These are phyloP conservation scores for Phaseolus lunatus DNA, from an alignment of 306 rosid genomes.

Conservation along the genomic window DNA sequence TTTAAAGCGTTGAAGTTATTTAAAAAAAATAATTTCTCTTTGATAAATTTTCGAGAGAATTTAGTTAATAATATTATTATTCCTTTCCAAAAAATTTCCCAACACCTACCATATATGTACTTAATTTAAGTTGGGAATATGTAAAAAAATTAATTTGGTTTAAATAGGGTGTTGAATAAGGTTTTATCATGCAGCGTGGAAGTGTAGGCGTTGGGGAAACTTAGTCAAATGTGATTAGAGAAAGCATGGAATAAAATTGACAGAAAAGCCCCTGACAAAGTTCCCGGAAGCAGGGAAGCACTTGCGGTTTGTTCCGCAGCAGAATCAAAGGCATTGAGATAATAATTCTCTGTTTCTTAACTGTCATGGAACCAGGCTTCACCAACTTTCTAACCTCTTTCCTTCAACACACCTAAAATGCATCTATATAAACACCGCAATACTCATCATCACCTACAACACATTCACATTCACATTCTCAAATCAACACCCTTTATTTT, in stretches of 20 bases:
- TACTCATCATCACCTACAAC: not conserved
- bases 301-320: constrained; percentile 47
- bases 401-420: constrained; percentile 28
- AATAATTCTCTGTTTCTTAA: constrained; percentile 54
- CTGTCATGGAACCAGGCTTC: constrained; percentile 56
- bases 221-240: constrained; percentile 16
- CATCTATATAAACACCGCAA: constrained; percentile 5
- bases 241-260: not conserved
- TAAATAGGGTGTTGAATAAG: no score
- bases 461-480: not conserved
- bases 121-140: not conserved
- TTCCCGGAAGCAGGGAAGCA: constrained; percentile 70
- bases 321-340: constrained; percentile 55
- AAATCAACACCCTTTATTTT: not conserved
- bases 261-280: constrained; percentile 34
- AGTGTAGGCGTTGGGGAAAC: no score
- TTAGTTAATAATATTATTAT: not conserved
- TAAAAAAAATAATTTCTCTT: no score
- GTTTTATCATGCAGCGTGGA: no score
- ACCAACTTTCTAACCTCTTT: constrained; percentile 41
- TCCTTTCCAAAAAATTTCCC: not conserved
- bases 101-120: not conserved
- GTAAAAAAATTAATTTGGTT: not conserved
- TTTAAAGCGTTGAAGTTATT: no score
- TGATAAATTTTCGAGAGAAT: not conserved